phyloP scores from a whole-genome alignment of 352 stramenopile species.

The Blastocystis sp. region DNA sequence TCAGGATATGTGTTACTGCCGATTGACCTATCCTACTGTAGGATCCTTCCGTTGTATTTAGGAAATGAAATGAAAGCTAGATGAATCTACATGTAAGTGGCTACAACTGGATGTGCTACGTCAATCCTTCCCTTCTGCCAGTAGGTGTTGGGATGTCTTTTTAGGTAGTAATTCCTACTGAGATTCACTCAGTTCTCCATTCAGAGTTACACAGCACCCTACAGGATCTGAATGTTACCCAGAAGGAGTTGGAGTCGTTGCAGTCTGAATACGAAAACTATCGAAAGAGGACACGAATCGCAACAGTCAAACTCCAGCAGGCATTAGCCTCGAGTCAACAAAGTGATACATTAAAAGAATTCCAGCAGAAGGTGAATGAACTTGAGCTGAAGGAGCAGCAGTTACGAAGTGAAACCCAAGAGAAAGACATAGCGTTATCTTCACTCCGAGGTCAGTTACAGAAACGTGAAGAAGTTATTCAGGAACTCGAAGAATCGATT shows the following conservation, averaged over 20 bases:
- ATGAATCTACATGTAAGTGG: slow-evolving; percentile 21
- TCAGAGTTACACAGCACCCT: neutral
- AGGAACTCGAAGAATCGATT: too few species aligned
- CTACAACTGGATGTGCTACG: slow-evolving; percentile 13
- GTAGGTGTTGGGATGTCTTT: neutral
- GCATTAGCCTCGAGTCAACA: neutral
- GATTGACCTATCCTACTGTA: neutral
- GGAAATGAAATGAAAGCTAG: neutral
- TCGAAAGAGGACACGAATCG: slow-evolving; percentile 12
- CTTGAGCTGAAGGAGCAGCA: neutral
- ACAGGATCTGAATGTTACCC: neutral
- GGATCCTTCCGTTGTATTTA: neutral
- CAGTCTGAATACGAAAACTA: slow-evolving; percentile 6
- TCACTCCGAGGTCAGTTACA: too few species aligned
- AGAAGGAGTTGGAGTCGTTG: neutral
- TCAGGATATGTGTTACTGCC: slow-evolving; percentile 41
- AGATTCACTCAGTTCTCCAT: neutral
- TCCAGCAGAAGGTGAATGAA: neutral
- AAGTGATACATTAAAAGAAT: neutral
- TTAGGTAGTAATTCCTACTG: slow-evolving; percentile 6
- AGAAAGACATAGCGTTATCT: neutral
- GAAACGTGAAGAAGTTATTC: too few species aligned
- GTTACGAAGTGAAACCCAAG: neutral
- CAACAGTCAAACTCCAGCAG: slow-evolving; percentile 47
- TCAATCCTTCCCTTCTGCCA: neutral